Percentiles rank a stretch among this genome's conserved stretches.
phyloP scores from a whole-genome alignment of 2,329 filamentous ascomycete genomes.

The Botryosphaeria agaves region DNA sequence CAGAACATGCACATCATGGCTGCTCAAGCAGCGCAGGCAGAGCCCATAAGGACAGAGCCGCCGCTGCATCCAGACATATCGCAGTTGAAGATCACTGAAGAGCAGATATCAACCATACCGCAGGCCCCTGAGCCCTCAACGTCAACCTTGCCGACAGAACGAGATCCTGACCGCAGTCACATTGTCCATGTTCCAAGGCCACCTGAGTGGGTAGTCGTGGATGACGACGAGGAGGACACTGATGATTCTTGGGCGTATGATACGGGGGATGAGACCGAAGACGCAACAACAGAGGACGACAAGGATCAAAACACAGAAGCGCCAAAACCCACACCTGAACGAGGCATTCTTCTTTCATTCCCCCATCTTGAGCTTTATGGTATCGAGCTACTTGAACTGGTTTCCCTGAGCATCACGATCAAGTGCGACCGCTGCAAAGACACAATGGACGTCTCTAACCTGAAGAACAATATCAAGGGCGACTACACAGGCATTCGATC shows the following conservation, averaged over 20 bases:
- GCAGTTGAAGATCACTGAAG: slow-evolving; percentile 8
- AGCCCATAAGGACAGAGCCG: slow-evolving; percentile 3
- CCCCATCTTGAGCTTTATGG: slow-evolving; percentile 60
- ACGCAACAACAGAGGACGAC: slow-evolving; percentile 19
- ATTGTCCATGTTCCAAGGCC: slow-evolving; percentile 57
- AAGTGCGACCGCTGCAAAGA: slow-evolving; percentile 72
- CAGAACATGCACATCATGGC: slow-evolving; percentile 54
- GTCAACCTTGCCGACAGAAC: too few relatives aligned
- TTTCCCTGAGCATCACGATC: slow-evolving; percentile 47
- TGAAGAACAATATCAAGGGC: slow-evolving; percentile 36
- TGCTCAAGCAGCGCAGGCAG: slow-evolving; percentile 15
- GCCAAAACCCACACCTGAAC: slow-evolving; percentile 32
- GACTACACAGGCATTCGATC: slow-evolving; percentile 22
- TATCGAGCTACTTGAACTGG: slow-evolving; percentile 58
- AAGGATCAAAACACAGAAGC: slow-evolving; percentile 18
- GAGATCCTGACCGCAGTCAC: slow-evolving; percentile 42
- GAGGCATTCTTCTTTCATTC: slow-evolving; percentile 63
- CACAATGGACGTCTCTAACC: slow-evolving; percentile 47
- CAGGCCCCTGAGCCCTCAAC: not conserved
- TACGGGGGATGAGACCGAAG: slow-evolving; percentile 31
- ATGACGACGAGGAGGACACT: slow-evolving; percentile 15
- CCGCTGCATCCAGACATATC: slow-evolving; percentile 4
- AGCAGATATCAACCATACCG: too few relatives aligned
- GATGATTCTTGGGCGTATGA: slow-evolving; percentile 26
- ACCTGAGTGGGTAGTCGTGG: slow-evolving; percentile 48